phyloP scores from a whole-genome alignment of 768 basidiomycete genomes.

The Podaxis sp. region DNA sequence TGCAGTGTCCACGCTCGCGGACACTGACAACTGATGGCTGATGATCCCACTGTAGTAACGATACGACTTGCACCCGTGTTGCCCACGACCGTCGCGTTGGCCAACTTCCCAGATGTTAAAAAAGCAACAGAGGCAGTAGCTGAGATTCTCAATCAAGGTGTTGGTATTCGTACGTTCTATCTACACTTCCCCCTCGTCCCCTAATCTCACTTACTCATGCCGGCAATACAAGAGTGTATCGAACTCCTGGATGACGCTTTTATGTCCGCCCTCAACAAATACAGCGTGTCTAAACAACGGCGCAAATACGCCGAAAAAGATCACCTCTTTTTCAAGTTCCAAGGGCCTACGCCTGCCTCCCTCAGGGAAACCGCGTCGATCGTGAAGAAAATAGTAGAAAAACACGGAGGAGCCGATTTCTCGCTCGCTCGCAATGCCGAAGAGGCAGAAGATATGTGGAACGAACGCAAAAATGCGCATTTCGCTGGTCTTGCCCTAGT shows the following conservation, averaged over 20 bases:
- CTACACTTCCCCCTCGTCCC: constrained; percentile 3
- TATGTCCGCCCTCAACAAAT: constrained; percentile 62
- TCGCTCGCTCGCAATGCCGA: constrained; percentile 59
- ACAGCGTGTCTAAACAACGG: constrained; percentile 41
- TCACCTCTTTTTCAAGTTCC: constrained; percentile 86
- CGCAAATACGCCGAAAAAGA: constrained; percentile 59
- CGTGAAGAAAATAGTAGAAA: constrained; percentile 56
- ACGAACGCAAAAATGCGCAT: constrained; percentile 67
- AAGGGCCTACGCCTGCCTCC: constrained; percentile 61
- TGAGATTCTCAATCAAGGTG: constrained; percentile 69
- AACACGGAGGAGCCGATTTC: constrained; percentile 69
- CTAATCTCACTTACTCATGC: not conserved
- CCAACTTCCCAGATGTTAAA: constrained; percentile 75
- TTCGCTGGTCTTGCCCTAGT: constrained; percentile 55
- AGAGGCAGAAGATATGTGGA: constrained; percentile 76
- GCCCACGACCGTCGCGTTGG: constrained; percentile 81
- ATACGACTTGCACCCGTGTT: constrained; percentile 70
- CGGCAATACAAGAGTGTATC: constrained; percentile 61
- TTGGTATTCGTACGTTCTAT: constrained; percentile 66
- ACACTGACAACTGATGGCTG: too few relatives aligned
- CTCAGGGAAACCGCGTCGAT: constrained; percentile 62
- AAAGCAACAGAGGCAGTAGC: constrained; percentile 73
- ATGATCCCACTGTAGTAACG: too few relatives aligned
- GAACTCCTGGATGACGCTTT: constrained; percentile 77
- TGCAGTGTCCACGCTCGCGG: too few relatives aligned